Evolutionary conservation across 345 rosid genomes (phyloP).

Genomic region (Gossypium australe): DNA sequence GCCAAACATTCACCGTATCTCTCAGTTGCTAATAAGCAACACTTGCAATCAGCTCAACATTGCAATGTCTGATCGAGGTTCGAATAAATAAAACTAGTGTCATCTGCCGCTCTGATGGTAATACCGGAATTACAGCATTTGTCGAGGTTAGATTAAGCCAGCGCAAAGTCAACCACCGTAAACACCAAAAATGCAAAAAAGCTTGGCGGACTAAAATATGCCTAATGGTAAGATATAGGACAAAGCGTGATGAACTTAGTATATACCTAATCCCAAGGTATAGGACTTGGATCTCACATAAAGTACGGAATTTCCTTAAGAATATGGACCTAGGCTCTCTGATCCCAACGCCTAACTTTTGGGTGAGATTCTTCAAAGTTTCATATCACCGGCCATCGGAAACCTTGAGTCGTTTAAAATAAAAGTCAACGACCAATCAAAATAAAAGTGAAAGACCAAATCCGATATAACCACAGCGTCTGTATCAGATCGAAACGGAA

Average conservation of each 20-base stretch:
- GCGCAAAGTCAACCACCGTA: background rate
- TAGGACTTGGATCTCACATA: background rate
- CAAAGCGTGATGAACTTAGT: background rate
- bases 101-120: no score
- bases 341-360: background rate
- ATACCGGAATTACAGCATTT: no score
- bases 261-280: background rate
- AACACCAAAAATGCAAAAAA: background rate
- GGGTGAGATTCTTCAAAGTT: no score
- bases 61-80: background rate
- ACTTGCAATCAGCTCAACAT: no score
- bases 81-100: no score
- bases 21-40: no score
- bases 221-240: background rate
- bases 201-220: background rate
- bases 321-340: background rate
- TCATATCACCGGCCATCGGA: background rate
- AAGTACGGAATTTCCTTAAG: background rate
- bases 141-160: background rate
- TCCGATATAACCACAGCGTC: background rate
- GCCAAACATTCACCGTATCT: no score
- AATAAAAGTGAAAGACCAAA: background rate
- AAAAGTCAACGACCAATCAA: background rate
- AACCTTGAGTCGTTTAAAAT: background rate
- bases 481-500: background rate